Evolutionary conservation across 208 protist species (phyloP).

Genomic region (Jaenimonas drosophilae): DNA sequence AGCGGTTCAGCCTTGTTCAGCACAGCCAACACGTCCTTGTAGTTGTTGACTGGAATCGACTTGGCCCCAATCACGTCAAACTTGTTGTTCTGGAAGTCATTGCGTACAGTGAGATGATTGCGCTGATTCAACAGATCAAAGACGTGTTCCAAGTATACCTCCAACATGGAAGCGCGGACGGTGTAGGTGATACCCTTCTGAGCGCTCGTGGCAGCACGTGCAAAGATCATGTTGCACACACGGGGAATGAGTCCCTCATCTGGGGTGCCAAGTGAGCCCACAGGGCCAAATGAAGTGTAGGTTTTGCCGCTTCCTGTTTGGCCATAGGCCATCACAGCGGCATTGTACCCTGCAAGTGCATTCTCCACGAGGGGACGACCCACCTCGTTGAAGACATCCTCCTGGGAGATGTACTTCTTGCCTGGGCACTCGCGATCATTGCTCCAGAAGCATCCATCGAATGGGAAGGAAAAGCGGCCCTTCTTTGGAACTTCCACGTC

Average conservation of each 20-base stretch:
- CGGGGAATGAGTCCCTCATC: slow-evolving; percentile 74
- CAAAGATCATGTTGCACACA: slow-evolving; percentile 81
- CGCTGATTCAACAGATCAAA: slow-evolving; percentile 90
- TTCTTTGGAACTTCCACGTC: slow-evolving; percentile 63
- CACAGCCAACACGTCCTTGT: slow-evolving; percentile 76
- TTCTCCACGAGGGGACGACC: slow-evolving; percentile 85
- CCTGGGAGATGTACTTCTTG: slow-evolving; percentile 47
- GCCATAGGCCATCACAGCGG: slow-evolving; percentile 83
- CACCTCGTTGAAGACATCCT: slow-evolving; percentile 85
- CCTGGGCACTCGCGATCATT: slow-evolving; percentile 43
- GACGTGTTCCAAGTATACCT: slow-evolving; percentile 95
- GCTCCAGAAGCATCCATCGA: slow-evolving; percentile 92
- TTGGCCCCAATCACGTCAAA: slow-evolving; percentile 82
- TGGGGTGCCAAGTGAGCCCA: slow-evolving; percentile 33
- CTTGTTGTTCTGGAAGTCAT: slow-evolving; percentile 77
- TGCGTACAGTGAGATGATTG: slow-evolving; percentile 71
- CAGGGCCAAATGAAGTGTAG: slow-evolving; percentile 69
- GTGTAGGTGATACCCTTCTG: slow-evolving; percentile 61
- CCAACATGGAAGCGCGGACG: slow-evolving; percentile 81
- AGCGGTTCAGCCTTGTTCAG: slow-evolving; percentile 75
- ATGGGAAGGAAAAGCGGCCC: slow-evolving; percentile 72
- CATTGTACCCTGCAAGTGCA: slow-evolving; percentile 78
- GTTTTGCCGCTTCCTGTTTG: slow-evolving; percentile 86
- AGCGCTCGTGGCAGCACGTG: slow-evolving; percentile 26
- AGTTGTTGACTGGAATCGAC: slow-evolving; percentile 54